Conservation (phyloP, 495 filamentous ascomycete genomes). For the Penicillium ochrochloron region DNA sequence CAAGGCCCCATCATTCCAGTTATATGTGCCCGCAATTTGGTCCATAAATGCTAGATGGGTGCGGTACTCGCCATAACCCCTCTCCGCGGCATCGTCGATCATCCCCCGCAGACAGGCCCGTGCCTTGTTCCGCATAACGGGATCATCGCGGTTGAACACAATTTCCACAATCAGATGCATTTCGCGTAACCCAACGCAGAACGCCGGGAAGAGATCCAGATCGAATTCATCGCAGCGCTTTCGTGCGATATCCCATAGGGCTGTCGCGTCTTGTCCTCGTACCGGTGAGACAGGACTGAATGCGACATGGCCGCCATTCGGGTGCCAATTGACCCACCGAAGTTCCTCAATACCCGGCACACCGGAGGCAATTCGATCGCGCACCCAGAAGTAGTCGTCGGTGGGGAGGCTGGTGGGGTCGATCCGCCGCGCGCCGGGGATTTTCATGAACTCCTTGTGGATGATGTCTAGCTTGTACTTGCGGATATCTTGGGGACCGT, state of each 20-base stretch:
- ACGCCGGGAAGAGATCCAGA: not conserved
- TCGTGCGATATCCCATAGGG: not conserved
- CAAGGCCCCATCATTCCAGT: not conserved
- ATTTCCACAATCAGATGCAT: conserved; percentile 48
- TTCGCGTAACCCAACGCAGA: not conserved
- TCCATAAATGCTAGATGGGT: conserved; percentile 30
- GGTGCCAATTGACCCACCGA: not conserved
- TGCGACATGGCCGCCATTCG: not conserved
- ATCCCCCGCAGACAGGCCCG: conserved; percentile 46
- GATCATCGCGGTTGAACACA: conserved; percentile 56
- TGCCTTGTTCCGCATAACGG: conserved; percentile 41
- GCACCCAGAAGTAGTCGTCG: not conserved
- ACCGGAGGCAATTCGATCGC: not conserved
- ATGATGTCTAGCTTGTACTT: not conserved
- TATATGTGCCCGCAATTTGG: not conserved
- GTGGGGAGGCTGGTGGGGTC: not conserved
- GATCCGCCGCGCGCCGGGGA: not conserved
- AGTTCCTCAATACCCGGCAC: not conserved
- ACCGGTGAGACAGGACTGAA: not conserved
- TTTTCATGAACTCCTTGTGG: not conserved
- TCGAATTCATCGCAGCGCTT: not conserved
- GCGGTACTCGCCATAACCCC: conserved; percentile 56
- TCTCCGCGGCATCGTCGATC: conserved; percentile 50
- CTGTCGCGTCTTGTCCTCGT: not conserved
- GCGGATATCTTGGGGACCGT: not conserved